Percentiles rank a stretch among this genome's conserved stretches.
phyloP scores from a whole-genome alignment of 2,329 filamentous ascomycete species.

The Zasmidium citrigriseum region DNA sequence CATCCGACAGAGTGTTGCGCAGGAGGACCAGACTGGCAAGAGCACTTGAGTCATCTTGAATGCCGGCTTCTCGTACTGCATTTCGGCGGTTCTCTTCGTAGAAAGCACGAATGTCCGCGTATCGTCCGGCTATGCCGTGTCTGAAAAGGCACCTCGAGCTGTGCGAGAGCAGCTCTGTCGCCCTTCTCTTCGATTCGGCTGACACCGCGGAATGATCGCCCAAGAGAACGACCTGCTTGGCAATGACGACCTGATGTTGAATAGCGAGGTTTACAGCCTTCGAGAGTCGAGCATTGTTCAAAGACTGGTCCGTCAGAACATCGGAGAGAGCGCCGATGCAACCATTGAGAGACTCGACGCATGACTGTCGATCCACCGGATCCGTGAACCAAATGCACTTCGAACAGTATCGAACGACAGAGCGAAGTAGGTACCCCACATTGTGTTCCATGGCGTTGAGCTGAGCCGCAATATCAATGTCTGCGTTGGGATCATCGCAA shows the following conservation, averaged over 20 bases:
- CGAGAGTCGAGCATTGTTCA: background rate
- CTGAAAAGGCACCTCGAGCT: slow-evolving; percentile 41
- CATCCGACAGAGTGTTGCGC: slow-evolving; percentile 42
- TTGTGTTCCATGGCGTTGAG: background rate
- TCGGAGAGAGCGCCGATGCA: slow-evolving; percentile 40
- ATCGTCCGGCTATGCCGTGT: slow-evolving; percentile 27
- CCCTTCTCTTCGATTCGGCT: slow-evolving; percentile 15
- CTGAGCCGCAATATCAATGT: slow-evolving; percentile 4
- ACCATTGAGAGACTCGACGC: slow-evolving; percentile 44
- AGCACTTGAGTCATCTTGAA: slow-evolving; percentile 45
- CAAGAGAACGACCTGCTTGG: slow-evolving; percentile 35
- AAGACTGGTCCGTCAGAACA: background rate
- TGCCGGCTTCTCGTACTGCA: slow-evolving; percentile 48
- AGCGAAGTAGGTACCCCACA: slow-evolving; percentile 40
- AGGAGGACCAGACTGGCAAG: slow-evolving; percentile 52
- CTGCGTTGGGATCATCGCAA: slow-evolving; percentile 2
- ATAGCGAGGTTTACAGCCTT: slow-evolving; percentile 6
- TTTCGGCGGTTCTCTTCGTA: slow-evolving; percentile 47
- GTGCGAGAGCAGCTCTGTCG: slow-evolving; percentile 35
- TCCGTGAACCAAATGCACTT: slow-evolving; percentile 55
- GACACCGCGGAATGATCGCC: slow-evolving; percentile 31
- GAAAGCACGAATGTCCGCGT: slow-evolving; percentile 42
- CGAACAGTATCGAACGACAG: slow-evolving; percentile 52
- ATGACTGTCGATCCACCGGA: slow-evolving; percentile 53
- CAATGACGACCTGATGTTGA: slow-evolving; percentile 32